phyloP scores from a whole-genome alignment of 2,329 filamentous ascomycete genomes.

The Hymenotorrendiella dingleyae region DNA sequence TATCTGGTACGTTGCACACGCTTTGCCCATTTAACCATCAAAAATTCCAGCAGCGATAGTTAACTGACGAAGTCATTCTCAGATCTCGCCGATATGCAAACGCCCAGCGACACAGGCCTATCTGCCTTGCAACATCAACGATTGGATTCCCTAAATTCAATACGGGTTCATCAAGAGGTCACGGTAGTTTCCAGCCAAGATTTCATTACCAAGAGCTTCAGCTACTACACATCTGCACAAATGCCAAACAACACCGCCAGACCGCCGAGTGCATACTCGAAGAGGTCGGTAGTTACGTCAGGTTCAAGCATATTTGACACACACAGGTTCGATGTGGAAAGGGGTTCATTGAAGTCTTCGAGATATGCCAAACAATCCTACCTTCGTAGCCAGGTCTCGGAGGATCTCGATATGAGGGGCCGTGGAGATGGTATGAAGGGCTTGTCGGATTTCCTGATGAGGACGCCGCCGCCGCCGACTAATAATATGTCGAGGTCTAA shows the following conservation, averaged over 20 bases:
- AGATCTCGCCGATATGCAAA: too few relatives aligned
- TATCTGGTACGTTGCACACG: not conserved
- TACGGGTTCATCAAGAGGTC: slow-evolving; percentile 1
- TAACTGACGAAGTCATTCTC: too few relatives aligned
- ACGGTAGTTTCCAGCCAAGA: slow-evolving; percentile 1
- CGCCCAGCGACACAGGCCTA: not conserved
- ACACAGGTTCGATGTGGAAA: not conserved
- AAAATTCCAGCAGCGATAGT: not conserved
- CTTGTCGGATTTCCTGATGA: slow-evolving; percentile 2
- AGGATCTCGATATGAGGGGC: slow-evolving; percentile 2
- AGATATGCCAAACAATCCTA: not conserved
- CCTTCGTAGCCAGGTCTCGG: not conserved
- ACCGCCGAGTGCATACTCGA: not conserved
- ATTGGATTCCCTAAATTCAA: not conserved
- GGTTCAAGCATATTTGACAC: not conserved
- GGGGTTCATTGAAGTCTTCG: not conserved
- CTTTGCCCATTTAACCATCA: not conserved
- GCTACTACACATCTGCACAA: not conserved
- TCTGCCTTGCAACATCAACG: not conserved
- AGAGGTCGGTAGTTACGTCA: too few relatives aligned
- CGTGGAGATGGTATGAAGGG: slow-evolving; percentile 1
- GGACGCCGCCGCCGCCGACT: not conserved
- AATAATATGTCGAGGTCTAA: not conserved
- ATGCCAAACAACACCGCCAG: not conserved
- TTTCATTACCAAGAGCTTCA: not conserved